Percentiles rank a stretch among this genome's conserved stretches.
These are phyloP conservation scores for Eucalyptus urophylla DNA, from an alignment of 345 rosid genomes.

Conservation along the genomic window DNA sequence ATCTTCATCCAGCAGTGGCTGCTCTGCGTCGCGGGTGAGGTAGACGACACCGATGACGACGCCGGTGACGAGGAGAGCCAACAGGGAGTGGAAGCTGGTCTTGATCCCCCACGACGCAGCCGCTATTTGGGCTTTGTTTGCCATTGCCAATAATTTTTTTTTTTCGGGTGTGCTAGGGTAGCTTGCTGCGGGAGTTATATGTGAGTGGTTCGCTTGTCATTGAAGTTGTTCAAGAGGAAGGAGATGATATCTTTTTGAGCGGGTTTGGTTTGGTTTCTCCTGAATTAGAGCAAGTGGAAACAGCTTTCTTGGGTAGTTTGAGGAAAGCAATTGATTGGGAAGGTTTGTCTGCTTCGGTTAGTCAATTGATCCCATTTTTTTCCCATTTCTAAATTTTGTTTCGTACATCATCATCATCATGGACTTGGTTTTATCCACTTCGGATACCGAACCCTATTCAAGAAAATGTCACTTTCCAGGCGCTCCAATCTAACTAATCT, in stretches of 20 bases:
- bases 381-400: neutral
- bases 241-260: neutral
- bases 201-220: neutral
- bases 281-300: neutral
- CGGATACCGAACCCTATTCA: neutral
- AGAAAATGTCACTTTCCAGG: neutral
- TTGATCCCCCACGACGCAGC: neutral
- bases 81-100: slow-evolving; percentile 40
- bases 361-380: neutral
- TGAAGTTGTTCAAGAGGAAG: neutral
- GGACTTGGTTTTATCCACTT: neutral
- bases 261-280: neutral
- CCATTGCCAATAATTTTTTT: neutral
- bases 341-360: neutral
- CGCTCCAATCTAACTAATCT: neutral
- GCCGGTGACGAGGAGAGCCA: slow-evolving; percentile 37
- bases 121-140: neutral
- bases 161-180: neutral
- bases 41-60: slow-evolving; percentile 28
- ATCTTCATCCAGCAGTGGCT: neutral
- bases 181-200: neutral
- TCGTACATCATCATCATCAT: neutral
- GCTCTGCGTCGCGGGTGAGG: slow-evolving; percentile 13
- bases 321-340: neutral
- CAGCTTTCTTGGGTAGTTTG: neutral